These are phyloP conservation scores for Globisporangium parvum DNA, from an alignment of 352 stramenopile genomes.

Conservation along the genomic window DNA sequence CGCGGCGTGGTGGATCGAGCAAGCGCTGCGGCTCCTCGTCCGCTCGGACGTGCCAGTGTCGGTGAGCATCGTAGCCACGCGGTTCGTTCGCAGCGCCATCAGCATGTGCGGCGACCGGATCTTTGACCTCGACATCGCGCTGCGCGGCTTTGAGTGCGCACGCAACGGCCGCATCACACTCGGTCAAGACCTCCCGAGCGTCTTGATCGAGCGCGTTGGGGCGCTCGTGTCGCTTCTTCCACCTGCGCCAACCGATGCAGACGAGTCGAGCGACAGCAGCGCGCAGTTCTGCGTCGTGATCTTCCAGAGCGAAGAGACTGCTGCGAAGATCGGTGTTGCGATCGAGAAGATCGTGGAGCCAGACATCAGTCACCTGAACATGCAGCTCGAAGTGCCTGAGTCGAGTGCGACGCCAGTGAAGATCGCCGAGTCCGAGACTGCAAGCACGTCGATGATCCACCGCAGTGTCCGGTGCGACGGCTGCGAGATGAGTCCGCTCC, in stretches of 20 bases:
- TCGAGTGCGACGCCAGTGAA: neutral
- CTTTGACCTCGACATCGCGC: constrained; percentile 6
- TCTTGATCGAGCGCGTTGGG: constrained; percentile 30
- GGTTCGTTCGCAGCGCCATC: constrained; percentile 11
- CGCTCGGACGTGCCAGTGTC: neutral
- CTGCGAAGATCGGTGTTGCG: constrained; percentile 39
- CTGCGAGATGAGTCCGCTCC: constrained; percentile 63
- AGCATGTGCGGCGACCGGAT: constrained; percentile 11
- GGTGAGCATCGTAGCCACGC: constrained; percentile 6
- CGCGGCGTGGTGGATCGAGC: constrained; percentile 12
- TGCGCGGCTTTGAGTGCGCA: constrained; percentile 3
- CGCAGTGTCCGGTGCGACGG: constrained; percentile 74
- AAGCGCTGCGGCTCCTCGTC: constrained; percentile 6
- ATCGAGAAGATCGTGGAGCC: constrained; percentile 31
- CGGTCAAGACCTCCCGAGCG: constrained; percentile 22
- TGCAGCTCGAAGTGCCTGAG: constrained; percentile 4
- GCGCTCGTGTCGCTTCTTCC: constrained; percentile 14
- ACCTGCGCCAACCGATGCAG: neutral
- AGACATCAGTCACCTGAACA: constrained; percentile 29
- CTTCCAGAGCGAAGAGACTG: constrained; percentile 36
- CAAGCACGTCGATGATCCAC: constrained; percentile 33
- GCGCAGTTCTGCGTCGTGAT: constrained; percentile 37
- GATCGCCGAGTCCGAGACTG: constrained; percentile 17
- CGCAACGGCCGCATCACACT: constrained; percentile 7
- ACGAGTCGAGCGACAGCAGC: neutral